These are phyloP conservation scores for Colletotrichum musae DNA, from an alignment of 2,329 filamentous ascomycete species.

Conservation along the genomic window DNA sequence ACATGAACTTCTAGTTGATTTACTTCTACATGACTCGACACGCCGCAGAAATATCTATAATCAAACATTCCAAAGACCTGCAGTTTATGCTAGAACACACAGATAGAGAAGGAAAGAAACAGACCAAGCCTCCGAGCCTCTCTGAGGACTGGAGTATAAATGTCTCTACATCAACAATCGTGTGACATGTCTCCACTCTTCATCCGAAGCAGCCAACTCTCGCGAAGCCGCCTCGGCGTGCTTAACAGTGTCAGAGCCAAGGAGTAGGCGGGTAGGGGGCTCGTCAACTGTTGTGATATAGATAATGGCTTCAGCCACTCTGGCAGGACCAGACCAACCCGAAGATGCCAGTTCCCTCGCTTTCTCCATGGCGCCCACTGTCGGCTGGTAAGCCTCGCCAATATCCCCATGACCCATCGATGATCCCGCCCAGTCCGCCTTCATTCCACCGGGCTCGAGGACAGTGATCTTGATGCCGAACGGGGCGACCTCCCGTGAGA, in stretches of 20 bases:
- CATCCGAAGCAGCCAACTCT: neutral
- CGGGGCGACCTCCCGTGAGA: conserved; percentile 51
- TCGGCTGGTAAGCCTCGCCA: conserved; percentile 53
- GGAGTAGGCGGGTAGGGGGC: neutral
- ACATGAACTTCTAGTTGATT: neutral
- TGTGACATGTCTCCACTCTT: neutral
- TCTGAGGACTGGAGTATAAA: neutral
- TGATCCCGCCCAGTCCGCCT: conserved; percentile 55
- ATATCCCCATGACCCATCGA: conserved; percentile 47
- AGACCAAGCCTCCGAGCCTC: neutral
- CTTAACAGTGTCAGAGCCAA: neutral
- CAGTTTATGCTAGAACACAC: too few relatives aligned
- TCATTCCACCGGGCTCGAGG: conserved; percentile 57
- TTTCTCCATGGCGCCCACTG: conserved; percentile 48
- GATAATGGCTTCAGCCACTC: neutral
- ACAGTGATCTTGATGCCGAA: conserved; percentile 57
- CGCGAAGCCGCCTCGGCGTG: neutral
- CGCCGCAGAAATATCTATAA: too few relatives aligned
- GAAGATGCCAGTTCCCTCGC: conserved; percentile 4
- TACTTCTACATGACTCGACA: neutral
- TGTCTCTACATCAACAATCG: neutral
- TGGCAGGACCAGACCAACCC: neutral
- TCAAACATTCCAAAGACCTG: too few relatives aligned
- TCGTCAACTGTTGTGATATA: neutral
- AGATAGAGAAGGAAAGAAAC: too few relatives aligned